phyloP scores from a whole-genome alignment of 2,329 filamentous ascomycete species.

The Cryphonectria carpinicola region DNA sequence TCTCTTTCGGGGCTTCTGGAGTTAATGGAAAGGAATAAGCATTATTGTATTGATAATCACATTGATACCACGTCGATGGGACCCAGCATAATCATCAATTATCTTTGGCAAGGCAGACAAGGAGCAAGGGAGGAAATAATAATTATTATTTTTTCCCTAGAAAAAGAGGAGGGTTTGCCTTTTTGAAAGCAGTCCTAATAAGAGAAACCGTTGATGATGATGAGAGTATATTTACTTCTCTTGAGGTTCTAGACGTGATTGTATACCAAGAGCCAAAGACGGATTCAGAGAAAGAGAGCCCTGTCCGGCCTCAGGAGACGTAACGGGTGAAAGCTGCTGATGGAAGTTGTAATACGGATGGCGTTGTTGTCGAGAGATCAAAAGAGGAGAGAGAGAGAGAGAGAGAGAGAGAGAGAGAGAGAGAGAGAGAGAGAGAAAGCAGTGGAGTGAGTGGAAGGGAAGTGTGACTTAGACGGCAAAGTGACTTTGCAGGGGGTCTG shows the following conservation, averaged over 20 bases:
- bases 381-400: too few species aligned
- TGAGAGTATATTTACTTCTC: too few species aligned
- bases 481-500: not conserved
- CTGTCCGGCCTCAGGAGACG: too few species aligned
- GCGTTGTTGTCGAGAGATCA: not conserved
- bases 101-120: not conserved
- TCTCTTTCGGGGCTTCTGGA: not conserved
- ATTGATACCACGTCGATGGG: slow-evolving; percentile 2
- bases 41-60: not conserved
- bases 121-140: not conserved
- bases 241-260: too few species aligned
- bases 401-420: too few species aligned
- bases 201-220: not conserved
- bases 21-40: not conserved
- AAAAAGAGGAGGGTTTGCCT: too few species aligned
- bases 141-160: too few species aligned
- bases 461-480: not conserved
- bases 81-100: not conserved
- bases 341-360: not conserved
- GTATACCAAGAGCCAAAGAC: too few species aligned
- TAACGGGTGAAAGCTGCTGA: too few species aligned
- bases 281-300: too few species aligned
- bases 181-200: not conserved
- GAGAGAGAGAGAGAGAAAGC: too few species aligned
- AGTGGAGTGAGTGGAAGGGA: not conserved